Evolutionary conservation across 1,139 yeast species (phyloP), one percentile per base, ranked within the genome.

Genomic region (Kodamaea plutei): DNA sequence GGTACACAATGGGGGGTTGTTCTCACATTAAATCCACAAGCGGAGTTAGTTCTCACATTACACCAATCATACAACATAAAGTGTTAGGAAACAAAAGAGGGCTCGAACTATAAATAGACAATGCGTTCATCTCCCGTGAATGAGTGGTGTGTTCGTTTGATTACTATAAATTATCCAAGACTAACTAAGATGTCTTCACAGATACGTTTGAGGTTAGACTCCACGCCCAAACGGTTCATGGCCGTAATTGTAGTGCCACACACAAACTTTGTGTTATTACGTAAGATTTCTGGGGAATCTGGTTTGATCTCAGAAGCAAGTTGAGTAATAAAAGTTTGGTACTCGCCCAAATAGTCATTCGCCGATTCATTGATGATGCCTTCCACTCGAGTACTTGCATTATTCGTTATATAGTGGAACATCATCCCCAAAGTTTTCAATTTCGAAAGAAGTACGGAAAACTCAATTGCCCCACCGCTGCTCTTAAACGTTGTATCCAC

Each of bases 211-310:
- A 23, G 8, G n/a, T 23, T 10, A 3, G 18, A 4, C 8, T 23
- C 16, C n/a, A 33, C 22, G 1, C 29, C 27, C 24, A 29, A 24
- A 4, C 11, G 31, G 12, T 25, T 37, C 33, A 28, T 34, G 20
- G 20, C 24, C 15, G 35, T 36, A 21, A 40, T 40, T 28, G 59
- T 48, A 19, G 62, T 48, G 13, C 47, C 67, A 15, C 64, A 56
- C 20, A 65, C 54, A 37, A 54, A 66, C 38, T 53, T 54, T 10
- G 61, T 39, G 40, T 66, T 66, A 39, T 66, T 66, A 11, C 41
- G 31, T 13, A 62, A 35, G 1, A 54, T 41, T 8, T 40, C 43
- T 5, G 33, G 31, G 4, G 32, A 24, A 8, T 10, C 15, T 7
- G 28, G 18, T 6, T 19, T 15, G 8, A 33, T 15, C 30, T 22